A percentile compares a stretch with the other conserved stretches of the same genome.
These are phyloP conservation scores for Lunularia cruciata DNA, from an alignment of 225 moss, liverwort and hornwort species.

Conservation along the genomic window DNA sequence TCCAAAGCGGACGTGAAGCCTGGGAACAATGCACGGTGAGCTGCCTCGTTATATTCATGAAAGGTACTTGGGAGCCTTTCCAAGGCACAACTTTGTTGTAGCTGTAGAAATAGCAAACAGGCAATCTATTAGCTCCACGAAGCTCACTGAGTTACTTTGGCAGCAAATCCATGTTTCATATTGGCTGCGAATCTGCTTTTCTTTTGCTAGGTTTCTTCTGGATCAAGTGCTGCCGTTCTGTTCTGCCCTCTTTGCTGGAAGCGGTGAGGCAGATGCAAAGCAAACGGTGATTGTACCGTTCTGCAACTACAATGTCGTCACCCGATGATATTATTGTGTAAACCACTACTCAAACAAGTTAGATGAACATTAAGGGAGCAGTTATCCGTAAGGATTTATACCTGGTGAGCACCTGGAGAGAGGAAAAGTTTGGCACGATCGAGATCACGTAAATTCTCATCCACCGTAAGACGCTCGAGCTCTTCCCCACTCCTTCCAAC, in stretches of 20 bases:
- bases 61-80: slow-evolving; percentile 60
- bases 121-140: neutral
- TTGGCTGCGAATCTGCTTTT: too few species aligned
- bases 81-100: slow-evolving; percentile 85
- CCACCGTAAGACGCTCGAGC: slow-evolving; percentile 84
- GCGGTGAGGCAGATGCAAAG: too few species aligned
- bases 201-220: too few species aligned
- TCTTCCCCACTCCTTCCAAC: slow-evolving; percentile 82
- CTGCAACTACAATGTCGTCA: too few species aligned
- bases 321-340: too few species aligned
- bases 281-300: too few species aligned
- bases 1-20: slow-evolving; percentile 61
- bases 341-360: too few species aligned
- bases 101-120: slow-evolving; percentile 42
- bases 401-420: slow-evolving; percentile 73
- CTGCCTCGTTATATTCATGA: slow-evolving; percentile 66
- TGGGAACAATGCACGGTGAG: slow-evolving; percentile 66
- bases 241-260: too few species aligned
- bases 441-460: slow-evolving; percentile 80
- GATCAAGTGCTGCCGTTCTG: too few species aligned
- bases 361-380: neutral
- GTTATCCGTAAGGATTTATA: slow-evolving; percentile 3
- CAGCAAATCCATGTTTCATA: too few species aligned
- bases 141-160: too few species aligned
- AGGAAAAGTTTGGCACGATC: slow-evolving; percentile 85